phyloP scores from a whole-genome alignment of 441 rosid genomes.

The Mallotus japonicus region DNA sequence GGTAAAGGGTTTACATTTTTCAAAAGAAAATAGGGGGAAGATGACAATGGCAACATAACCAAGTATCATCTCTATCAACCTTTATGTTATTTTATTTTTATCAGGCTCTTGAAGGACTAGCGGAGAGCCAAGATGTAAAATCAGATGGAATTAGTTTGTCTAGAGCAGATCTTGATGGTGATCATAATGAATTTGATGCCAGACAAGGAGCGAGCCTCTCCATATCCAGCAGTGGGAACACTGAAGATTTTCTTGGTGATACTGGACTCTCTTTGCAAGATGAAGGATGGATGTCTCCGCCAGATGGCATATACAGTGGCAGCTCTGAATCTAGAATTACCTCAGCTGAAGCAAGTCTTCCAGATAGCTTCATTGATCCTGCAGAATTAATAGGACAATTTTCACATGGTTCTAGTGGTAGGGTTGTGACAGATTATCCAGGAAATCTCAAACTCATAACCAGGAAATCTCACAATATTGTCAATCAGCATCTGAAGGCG shows the following conservation, averaged over 20 bases:
- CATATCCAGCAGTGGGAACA: constrained; percentile 41
- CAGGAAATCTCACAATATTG: constrained; percentile 30
- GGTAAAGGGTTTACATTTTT: constrained; percentile 32
- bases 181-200: constrained; percentile 42
- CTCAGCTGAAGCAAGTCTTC: constrained; percentile 42
- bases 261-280: constrained; percentile 51
- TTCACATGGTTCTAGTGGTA: constrained; percentile 28
- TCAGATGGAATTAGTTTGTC: constrained; percentile 54
- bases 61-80: constrained; percentile 11
- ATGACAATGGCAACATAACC: constrained; percentile 9
- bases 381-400: constrained; percentile 37
- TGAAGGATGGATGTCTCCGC: constrained; percentile 80
- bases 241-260: constrained; percentile 37
- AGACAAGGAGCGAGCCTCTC: constrained; percentile 45
- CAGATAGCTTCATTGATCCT: constrained; percentile 38
- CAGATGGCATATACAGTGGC: constrained; percentile 64
- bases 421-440: constrained; percentile 23
- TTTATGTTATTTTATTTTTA: constrained; percentile 10
- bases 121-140: constrained; percentile 68
- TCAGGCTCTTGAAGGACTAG: constrained; percentile 80
- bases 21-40: too few species aligned
- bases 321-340: constrained; percentile 51
- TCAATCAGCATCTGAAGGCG: constrained; percentile 25
- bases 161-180: constrained; percentile 46
- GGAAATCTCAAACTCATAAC: constrained; percentile 43